A percentile compares a stretch with the other conserved stretches of the same genome.
Conservation (phyloP, 2,329 filamentous ascomycete genomes). For the Tricladium varicosporioides region DNA sequence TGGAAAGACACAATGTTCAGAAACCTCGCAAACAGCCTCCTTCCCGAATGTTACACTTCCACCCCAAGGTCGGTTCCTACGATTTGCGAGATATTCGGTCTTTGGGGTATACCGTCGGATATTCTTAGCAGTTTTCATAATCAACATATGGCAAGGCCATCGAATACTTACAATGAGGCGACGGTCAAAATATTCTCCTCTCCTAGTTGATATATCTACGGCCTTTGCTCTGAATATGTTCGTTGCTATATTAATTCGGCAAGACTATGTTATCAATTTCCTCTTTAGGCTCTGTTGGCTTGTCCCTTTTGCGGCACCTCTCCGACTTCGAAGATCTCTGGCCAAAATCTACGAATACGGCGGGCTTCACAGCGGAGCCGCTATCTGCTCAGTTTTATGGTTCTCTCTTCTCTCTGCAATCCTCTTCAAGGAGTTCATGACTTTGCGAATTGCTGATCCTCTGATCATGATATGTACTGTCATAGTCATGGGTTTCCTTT, state of each 20-base stretch:
- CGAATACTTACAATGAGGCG: slow-evolving; percentile 34
- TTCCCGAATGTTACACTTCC: slow-evolving; percentile 10
- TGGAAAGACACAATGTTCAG: slow-evolving; percentile 1
- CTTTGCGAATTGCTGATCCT: slow-evolving; percentile 17
- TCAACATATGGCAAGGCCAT: slow-evolving; percentile 45
- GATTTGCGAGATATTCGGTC: slow-evolving; percentile 32
- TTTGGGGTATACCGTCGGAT: slow-evolving; percentile 56
- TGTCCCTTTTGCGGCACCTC: slow-evolving; percentile 45
- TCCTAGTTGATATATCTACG: slow-evolving; percentile 23
- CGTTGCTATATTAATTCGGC: slow-evolving; percentile 49
- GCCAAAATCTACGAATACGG: slow-evolving; percentile 54
- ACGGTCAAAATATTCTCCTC: slow-evolving; percentile 21
- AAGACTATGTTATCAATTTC: slow-evolving; percentile 52
- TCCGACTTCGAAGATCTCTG: slow-evolving; percentile 45
- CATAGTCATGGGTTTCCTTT: slow-evolving; percentile 42
- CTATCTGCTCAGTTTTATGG: slow-evolving; percentile 48
- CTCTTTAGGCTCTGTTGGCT: slow-evolving; percentile 47
- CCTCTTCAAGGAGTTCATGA: slow-evolving; percentile 23
- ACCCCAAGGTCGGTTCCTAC: slow-evolving; percentile 15
- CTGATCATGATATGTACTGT: slow-evolving; percentile 22
- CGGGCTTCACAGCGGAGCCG: slow-evolving; percentile 51
- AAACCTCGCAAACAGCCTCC: neutral
- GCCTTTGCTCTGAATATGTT: slow-evolving; percentile 43
- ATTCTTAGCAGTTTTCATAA: slow-evolving; percentile 51
- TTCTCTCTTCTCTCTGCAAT: slow-evolving; percentile 39